Base-by-base conservation (phyloP, 139 green algal genomes). In the Chlorella vulgaris region DNA sequence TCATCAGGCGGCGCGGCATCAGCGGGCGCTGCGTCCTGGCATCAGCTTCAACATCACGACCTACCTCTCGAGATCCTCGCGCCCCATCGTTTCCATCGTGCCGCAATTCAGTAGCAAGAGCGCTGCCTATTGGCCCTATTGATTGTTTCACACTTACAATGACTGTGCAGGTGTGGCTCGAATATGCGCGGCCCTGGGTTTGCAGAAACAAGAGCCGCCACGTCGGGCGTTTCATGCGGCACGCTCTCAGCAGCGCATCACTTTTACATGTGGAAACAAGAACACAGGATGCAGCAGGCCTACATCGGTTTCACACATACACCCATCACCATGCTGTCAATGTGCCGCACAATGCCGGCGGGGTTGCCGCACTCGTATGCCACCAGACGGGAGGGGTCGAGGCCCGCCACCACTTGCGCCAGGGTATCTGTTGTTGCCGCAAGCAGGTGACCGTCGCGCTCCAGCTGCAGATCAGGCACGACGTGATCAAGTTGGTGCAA, bases 391-490 rank as follows among this genome's bases (percentile, higher is more conserved):
- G 38, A 61, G 8, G 73, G 18, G 38, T 92, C 80, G 28, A 92
- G 39, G 2, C 58, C 7, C 38, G 39, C 47, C 31, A 95, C 68
- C 31, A 85, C 86, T 2, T 67, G 35, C 22, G 83, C 75, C 81
- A 95, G 85, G 4, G 66, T 82, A 3, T 80, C 81, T 2, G 87
- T 84, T 22, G 77, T 83, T 19, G 91, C 89, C 33, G 80, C 74
- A 53, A 90, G 67, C 81, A 91, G 76, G 80, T 93, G 78, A 1
- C 86, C 69, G 71, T 88, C 73, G 24, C 35, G 62, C 53, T 89
- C 88, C 47, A 97, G 85, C 74, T 94, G 84, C 40, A 88, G 68
- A n/a, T n/a, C n/a, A n/a, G n/a, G n/a, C n/a, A n/a, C n/a, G n/a
- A n/a, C n/a, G n/a, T n/a, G n/a, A n/a, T n/a, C n/a, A n/a, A n/a